Conservation (phyloP, 1,139 yeast species). For the Pichia sp. region DNA sequence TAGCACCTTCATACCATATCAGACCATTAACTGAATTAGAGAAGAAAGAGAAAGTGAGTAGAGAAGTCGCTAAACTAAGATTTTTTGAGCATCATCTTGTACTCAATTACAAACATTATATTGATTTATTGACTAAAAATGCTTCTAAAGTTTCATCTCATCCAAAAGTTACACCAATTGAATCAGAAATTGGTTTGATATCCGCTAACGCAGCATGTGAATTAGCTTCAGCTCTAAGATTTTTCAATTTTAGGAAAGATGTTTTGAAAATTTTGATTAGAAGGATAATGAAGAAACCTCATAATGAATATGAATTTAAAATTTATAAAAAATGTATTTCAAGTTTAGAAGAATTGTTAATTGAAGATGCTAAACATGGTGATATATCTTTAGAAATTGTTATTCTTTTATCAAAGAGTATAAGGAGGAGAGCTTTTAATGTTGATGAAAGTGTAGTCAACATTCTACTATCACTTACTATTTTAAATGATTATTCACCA, state of each 20-base stretch:
- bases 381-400: conserved; percentile 71
- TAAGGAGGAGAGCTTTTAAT: conserved; percentile 66
- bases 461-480: conserved; percentile 61
- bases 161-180: conserved; percentile 33
- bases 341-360: conserved; percentile 56
- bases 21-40: conserved; percentile 78
- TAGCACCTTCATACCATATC: conserved; percentile 84
- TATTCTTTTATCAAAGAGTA: conserved; percentile 57
- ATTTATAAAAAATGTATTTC: conserved; percentile 55
- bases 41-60: conserved; percentile 71
- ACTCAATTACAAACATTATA: conserved; percentile 59
- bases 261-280: conserved; percentile 60
- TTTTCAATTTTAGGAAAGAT: conserved; percentile 75
- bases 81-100: conserved; percentile 75
- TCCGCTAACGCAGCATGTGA: conserved; percentile 79
- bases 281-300: conserved; percentile 52
- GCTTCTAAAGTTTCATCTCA: conserved; percentile 38
- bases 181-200: conserved; percentile 45
- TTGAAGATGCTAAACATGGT: conserved; percentile 67
- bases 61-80: conserved; percentile 70
- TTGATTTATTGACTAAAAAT: conserved; percentile 44
- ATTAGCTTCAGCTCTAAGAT: conserved; percentile 57
- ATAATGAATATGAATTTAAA: conserved; percentile 38
- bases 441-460: conserved; percentile 82
- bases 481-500: conserved; percentile 78